A percentile compares a stretch with the other conserved stretches of the same genome.
Conservation (phyloP, 1,139 yeast species). For the Yamadazyma friedrichii region DNA sequence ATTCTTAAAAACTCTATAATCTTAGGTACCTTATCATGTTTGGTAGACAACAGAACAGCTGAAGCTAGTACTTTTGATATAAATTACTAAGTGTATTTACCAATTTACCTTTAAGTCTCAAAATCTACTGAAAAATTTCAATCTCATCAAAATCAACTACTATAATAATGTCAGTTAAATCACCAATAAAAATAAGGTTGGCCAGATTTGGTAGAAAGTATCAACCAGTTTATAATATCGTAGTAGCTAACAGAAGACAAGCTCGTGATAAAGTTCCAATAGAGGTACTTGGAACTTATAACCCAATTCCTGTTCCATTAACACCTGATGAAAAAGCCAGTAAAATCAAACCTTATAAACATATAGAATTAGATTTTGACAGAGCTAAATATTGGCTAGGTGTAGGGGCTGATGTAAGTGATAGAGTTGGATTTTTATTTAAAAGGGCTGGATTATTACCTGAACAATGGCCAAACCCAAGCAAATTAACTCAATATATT, state of each 20-base stretch:
- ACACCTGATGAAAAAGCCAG: constrained; percentile 53
- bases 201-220: constrained; percentile 92
- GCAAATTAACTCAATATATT: constrained; percentile 35
- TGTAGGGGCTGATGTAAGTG: constrained; percentile 97
- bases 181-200: constrained; percentile 59
- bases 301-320: constrained; percentile 76
- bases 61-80: too few species aligned
- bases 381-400: constrained; percentile 98
- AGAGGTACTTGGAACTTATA: constrained; percentile 92
- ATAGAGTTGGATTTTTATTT: constrained; percentile 72
- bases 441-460: constrained; percentile 79
- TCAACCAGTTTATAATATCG: constrained; percentile 88
- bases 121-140: constrained; percentile 10
- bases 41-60: too few species aligned
- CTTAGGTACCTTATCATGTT: too few species aligned
- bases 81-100: too few species aligned
- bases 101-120: constrained; percentile 1
- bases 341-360: constrained; percentile 68
- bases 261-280: constrained; percentile 86
- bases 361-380: constrained; percentile 78
- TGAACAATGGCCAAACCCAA: constrained; percentile 64
- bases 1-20: neutral
- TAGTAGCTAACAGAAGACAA: constrained; percentile 70
- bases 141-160: constrained; percentile 8
- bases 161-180: constrained; percentile 15